Evolutionary conservation across 352 stramenopile species (phyloP), one percentile per base, ranked within the genome.

Genomic region (Globisporangium paroecandrum): DNA sequence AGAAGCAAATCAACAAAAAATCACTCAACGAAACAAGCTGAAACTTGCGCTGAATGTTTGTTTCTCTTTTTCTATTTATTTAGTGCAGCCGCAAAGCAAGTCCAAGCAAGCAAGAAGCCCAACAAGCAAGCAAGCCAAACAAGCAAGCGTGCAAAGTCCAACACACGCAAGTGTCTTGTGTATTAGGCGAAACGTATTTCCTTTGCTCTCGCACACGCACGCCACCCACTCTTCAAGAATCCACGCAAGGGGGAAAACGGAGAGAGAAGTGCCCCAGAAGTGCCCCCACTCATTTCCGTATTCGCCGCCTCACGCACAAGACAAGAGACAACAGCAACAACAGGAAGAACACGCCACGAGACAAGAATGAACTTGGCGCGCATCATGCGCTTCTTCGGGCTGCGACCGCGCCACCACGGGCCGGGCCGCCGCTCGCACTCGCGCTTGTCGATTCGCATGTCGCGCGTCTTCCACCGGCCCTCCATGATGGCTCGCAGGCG

Each of bases 341-440:
- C 43, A 38, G 43, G 20, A 18, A 55, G n/a, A n/a, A 46, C 22
- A 25, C 32, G 22, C 7, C 62, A 47, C 8, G 2, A 12, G 9
- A 41, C 29, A 18, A 49, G 3, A 7, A 71, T 71, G 66, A 55
- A 68, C 51, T 38, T 71, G 22, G 10, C 27, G 61, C 51, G 66
- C 53, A 62, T 71, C 27, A 38, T 71, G 51, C 59, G 66, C 51
- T 71, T 71, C 66, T 71, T 71, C 13, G 60, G 66, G 9, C 53
- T 71, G 65, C 58, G 65, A 7, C 22, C 65, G 49, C 65, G 38
- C 29, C 66, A 63, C 34, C 60, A 63, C 34, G 58, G 5, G 8
- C 64, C 22, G 4, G 49, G 43, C 25, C 43, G 25, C 22, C 51
- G 60, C 49, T 46, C 51, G 36, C 51, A 38, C 22, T 36, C 51